Base-by-base conservation (phyloP, 2,329 filamentous ascomycete species). In the Chaetomium globosum region DNA sequence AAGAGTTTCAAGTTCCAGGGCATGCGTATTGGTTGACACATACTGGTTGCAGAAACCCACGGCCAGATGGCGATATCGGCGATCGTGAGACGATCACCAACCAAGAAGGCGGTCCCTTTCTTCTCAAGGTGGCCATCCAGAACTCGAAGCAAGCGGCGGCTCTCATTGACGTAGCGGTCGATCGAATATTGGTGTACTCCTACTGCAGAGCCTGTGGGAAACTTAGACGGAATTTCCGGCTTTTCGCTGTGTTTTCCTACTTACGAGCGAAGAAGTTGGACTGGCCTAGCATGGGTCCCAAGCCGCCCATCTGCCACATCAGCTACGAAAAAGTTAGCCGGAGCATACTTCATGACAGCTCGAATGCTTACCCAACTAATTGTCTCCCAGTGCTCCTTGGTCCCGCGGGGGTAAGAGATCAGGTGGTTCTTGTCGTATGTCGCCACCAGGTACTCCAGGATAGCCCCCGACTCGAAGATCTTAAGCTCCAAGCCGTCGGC, bases 221-320 rank as follows among this genome's bases (percentile, higher is more conserved):
- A 54, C 28, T 54, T 33, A 54, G 52, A 54, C 13, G 19, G 10
- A 28, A 19, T 54, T 54, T 23, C 26, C 23, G 12, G n/a, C 28
- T 28, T 54, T 54, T 4, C 52, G 52, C 23, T 12, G 30, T 54
- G 4, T 48, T 65, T 53, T 21, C 3, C 33, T 13, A 73, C 79
- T 36, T 73, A 82, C 89, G 84, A 64, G 80, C 81, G 78, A 95
- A 94, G 78, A 95, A 90, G 77, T 94, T 92, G 58, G 90, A 83
- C 75, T 94, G 91, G 48, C 81, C 89, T 74, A 93, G 90, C 90
- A 93, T 93, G 0, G 91, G 91, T 0, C 91, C 91, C 1, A 93
- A 80, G 1, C 91, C 91, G 3, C 88, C 89, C 78, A 93, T 93
- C 77, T 93, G 87, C 83, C 87, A 91, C 77, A 86, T 87, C 62